phyloP scores from a whole-genome alignment of 352 stramenopile genomes.

The Pythium scleroteichum region DNA sequence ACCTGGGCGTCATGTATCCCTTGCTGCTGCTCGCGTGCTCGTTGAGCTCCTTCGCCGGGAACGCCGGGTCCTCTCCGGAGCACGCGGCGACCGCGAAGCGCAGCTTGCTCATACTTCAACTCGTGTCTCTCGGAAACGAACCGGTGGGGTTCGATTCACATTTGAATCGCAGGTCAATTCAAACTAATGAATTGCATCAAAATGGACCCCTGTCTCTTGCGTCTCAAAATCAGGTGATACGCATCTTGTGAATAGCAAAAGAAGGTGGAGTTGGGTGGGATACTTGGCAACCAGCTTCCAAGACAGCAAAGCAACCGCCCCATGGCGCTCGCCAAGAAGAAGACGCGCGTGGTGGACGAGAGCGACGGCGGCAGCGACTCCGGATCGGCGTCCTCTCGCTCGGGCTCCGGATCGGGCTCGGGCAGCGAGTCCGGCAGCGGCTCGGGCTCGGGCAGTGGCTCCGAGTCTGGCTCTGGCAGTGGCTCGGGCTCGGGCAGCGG shows the following conservation, averaged over 20 bases:
- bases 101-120: slow-evolving; percentile 75
- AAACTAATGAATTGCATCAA: slow-evolving; percentile 2
- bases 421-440: slow-evolving; percentile 30
- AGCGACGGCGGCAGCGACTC: slow-evolving; percentile 63
- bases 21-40: slow-evolving; percentile 58
- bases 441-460: slow-evolving; percentile 32
- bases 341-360: slow-evolving; percentile 63
- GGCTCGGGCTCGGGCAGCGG: slow-evolving; percentile 31
- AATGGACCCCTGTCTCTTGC: neutral
- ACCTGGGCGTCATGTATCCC: slow-evolving; percentile 84
- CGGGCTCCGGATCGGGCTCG: slow-evolving; percentile 31
- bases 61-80: slow-evolving; percentile 87
- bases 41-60: slow-evolving; percentile 85
- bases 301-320: neutral
- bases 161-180: slow-evolving; percentile 20
- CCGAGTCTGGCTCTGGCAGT: slow-evolving; percentile 17
- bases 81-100: slow-evolving; percentile 83
- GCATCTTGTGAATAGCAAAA: neutral
- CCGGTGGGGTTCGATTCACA: neutral
- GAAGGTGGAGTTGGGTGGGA: neutral
- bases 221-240: slow-evolving; percentile 5
- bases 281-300: neutral
- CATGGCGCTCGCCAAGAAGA: slow-evolving; percentile 36
- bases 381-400: slow-evolving; percentile 60
- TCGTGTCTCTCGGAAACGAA: slow-evolving; percentile 7